Evolutionary conservation across 768 basidiomycete genomes (phyloP).

Genomic region (Suillus decipiens): DNA sequence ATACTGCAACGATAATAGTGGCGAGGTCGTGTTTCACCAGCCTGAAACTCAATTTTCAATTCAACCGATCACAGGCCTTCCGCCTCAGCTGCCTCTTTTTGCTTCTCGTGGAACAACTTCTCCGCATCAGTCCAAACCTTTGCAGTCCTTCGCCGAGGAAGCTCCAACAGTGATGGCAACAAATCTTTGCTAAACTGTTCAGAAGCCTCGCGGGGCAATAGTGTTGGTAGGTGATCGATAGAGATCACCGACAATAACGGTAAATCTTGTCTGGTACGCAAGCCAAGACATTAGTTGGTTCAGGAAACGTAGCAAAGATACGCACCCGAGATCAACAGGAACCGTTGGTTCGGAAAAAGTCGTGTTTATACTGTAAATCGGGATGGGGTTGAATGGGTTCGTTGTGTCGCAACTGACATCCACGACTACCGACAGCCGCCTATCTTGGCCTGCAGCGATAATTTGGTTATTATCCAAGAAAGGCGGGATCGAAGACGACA

Average conservation of each 20-base stretch:
- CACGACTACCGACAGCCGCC: conserved; percentile 81
- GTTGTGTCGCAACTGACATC: conserved; percentile 99
- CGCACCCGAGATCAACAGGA: conserved; percentile 78
- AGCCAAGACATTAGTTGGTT: conserved; percentile 1
- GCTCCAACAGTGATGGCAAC: conserved; percentile 77
- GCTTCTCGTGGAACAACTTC: conserved; percentile 72
- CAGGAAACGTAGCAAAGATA: conserved; percentile 14
- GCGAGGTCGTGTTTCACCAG: neutral
- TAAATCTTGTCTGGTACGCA: conserved; percentile 49
- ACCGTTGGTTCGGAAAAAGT: conserved; percentile 93
- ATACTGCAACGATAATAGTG: neutral
- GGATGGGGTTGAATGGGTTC: conserved; percentile 97
- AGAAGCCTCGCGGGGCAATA: conserved; percentile 93
- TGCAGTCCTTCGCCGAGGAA: conserved; percentile 64
- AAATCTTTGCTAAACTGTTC: conserved; percentile 94
- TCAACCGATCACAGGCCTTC: neutral
- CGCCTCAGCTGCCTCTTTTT: conserved; percentile 49
- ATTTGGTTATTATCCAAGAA: conserved; percentile 78
- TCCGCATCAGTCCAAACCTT: conserved; percentile 91
- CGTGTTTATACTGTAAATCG: conserved; percentile 92
- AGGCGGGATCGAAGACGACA: conserved; percentile 80
- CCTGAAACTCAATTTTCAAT: conserved; percentile 1
- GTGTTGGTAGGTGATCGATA: conserved; percentile 95
- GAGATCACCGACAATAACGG: conserved; percentile 84
- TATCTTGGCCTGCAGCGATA: conserved; percentile 61